Percentiles rank a stretch among this genome's conserved stretches.
phyloP scores from a whole-genome alignment of 2,329 filamentous ascomycete genomes.

The Zymoseptoria brevis region DNA sequence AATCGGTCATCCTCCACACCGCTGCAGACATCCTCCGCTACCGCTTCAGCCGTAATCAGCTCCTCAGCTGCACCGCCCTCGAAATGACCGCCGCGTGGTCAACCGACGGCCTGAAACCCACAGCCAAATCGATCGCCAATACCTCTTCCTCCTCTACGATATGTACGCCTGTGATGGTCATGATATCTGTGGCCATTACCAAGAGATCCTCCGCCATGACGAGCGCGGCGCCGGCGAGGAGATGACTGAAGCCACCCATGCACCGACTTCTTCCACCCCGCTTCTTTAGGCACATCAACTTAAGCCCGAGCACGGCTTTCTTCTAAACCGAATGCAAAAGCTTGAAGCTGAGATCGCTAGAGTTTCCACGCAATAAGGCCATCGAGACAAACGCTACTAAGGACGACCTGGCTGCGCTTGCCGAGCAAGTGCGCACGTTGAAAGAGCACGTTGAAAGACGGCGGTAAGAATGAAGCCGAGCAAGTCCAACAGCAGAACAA shows the following conservation, averaged over 20 bases:
- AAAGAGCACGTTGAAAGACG: constrained; percentile 5
- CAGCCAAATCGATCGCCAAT: not conserved
- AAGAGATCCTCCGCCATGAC: not conserved
- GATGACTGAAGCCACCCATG: constrained; percentile 1
- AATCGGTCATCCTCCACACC: not conserved
- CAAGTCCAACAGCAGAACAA: constrained; percentile 1
- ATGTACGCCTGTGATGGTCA: not conserved
- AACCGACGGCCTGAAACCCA: not conserved
- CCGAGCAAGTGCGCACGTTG: constrained; percentile 13
- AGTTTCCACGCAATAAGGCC: constrained; percentile 1
- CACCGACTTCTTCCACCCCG: constrained; percentile 17
- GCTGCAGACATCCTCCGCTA: not conserved
- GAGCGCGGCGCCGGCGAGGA: not conserved
- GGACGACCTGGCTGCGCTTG: constrained; percentile 9
- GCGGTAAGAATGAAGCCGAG: constrained; percentile 4
- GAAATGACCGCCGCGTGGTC: not conserved
- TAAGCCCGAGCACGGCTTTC: constrained; percentile 30
- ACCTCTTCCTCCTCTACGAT: not conserved
- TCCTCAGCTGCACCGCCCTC: not conserved
- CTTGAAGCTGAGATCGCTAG: constrained; percentile 24
- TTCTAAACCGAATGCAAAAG: constrained; percentile 30
- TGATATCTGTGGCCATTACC: not conserved
- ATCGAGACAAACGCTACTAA: constrained; percentile 2
- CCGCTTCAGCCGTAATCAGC: not conserved
- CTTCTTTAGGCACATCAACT: constrained; percentile 37